Conservation (phyloP, 208 protist genomes). For the Herpetomonas samuelpessoai region DNA sequence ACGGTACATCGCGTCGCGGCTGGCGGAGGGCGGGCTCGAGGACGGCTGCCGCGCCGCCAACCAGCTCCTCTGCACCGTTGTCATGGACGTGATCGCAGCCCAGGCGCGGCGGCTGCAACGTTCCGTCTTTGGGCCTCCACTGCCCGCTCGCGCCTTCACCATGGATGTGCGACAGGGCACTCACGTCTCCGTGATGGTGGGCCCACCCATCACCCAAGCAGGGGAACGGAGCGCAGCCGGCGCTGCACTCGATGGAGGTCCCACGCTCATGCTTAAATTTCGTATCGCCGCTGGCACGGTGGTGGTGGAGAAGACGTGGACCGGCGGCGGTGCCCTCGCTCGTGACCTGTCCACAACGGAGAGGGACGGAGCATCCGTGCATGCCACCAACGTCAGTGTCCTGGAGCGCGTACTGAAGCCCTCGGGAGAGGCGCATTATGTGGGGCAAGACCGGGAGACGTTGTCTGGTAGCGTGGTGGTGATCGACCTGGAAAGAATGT, state of each 20-base stretch:
- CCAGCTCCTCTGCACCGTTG: slow-evolving; percentile 48
- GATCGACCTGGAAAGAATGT: too few species aligned
- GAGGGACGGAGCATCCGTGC: too few species aligned
- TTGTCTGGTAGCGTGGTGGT: too few species aligned
- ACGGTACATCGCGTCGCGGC: slow-evolving; percentile 37
- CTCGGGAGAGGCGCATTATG: too few species aligned
- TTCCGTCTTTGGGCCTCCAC: slow-evolving; percentile 44
- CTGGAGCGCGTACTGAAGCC: too few species aligned
- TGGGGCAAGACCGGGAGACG: too few species aligned
- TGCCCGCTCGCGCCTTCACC: slow-evolving; percentile 19
- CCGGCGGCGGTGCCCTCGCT: too few species aligned
- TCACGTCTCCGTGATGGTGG: slow-evolving; percentile 26
- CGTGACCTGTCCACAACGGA: too few species aligned
- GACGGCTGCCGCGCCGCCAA: slow-evolving; percentile 54
- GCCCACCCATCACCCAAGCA: slow-evolving; percentile 16
- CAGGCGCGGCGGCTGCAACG: slow-evolving; percentile 38
- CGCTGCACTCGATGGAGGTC: too few species aligned
- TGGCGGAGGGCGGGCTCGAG: slow-evolving; percentile 46
- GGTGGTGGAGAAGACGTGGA: slow-evolving; percentile 25
- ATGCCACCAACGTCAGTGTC: too few species aligned
- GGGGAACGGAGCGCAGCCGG: background rate
- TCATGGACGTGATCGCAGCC: slow-evolving; percentile 55
- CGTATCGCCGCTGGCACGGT: slow-evolving; percentile 35
- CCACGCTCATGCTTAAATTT: slow-evolving; percentile 12
- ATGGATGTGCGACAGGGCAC: slow-evolving; percentile 69